phyloP scores from a whole-genome alignment of 139 green algal species.

The Pseudopediastrum boryanum region DNA sequence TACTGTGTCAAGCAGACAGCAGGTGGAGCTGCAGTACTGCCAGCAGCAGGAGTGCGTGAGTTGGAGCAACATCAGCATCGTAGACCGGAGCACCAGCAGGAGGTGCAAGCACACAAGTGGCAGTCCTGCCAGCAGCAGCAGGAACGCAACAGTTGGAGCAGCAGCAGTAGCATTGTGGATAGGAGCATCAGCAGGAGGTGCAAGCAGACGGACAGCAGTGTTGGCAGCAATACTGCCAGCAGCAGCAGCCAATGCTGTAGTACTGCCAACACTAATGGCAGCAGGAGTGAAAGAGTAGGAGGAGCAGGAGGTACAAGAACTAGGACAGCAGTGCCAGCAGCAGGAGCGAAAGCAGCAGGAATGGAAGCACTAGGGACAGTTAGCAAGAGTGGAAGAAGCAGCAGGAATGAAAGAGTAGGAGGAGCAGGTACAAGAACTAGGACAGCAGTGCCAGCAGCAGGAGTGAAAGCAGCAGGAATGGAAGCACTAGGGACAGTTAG shows the following conservation, averaged over 20 bases:
- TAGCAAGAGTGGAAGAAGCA: too few relatives aligned
- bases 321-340: too few relatives aligned
- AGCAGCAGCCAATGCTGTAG: slow-evolving; percentile 2
- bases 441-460: too few relatives aligned
- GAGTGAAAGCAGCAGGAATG: too few relatives aligned
- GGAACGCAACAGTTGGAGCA: not conserved
- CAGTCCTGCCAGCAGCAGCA: slow-evolving; percentile 12
- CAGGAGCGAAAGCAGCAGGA: not conserved
- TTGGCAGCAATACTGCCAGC: slow-evolving; percentile 30
- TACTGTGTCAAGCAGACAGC: not conserved
- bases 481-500: too few relatives aligned
- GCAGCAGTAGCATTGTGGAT: slow-evolving; percentile 23
- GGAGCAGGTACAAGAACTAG: too few relatives aligned
- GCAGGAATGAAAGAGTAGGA: too few relatives aligned
- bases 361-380: not conserved
- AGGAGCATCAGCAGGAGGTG: slow-evolving; percentile 24
- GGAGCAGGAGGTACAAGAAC: too few relatives aligned
- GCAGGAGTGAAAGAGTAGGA: not conserved
- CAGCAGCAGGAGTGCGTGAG: not conserved
- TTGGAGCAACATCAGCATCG: slow-evolving; percentile 28
- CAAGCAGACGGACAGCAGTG: slow-evolving; percentile 26
- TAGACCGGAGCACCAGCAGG: slow-evolving; percentile 21
- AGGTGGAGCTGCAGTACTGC: not conserved
- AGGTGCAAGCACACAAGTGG: slow-evolving; percentile 20
- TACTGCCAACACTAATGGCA: not conserved